Evolutionary conservation across 331 rosid species (phyloP).

Genomic region (Malus hybrid): DNA sequence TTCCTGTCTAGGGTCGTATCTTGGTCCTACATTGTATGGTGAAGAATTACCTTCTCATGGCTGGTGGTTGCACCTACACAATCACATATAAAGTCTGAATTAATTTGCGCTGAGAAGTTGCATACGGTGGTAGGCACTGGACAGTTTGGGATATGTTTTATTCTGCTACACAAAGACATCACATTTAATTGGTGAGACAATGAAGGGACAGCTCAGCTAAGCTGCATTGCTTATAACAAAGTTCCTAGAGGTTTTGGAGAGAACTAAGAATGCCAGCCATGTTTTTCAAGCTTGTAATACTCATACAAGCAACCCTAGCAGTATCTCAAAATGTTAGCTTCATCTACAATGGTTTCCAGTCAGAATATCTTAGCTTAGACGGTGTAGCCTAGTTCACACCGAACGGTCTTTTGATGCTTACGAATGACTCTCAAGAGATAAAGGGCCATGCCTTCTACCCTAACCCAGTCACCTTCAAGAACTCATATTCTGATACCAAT

Average conservation of each 20-base stretch:
- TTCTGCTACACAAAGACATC: neutral
- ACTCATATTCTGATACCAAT: neutral
- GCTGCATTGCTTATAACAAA: neutral
- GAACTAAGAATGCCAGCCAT: neutral
- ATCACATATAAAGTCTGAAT: no score
- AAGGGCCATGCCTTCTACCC: constrained; percentile 25
- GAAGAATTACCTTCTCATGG: no score
- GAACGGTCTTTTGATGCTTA: constrained; percentile 21
- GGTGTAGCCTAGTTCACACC: constrained; percentile 13
- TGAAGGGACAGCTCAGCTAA: neutral
- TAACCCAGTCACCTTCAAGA: constrained; percentile 18
- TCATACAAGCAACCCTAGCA: neutral
- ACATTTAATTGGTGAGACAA: neutral
- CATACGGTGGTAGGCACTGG: neutral
- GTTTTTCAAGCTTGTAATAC: no score
- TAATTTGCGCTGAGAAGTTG: neutral
- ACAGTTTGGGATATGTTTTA: neutral
- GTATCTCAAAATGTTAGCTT: constrained; percentile 14
- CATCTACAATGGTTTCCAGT: constrained; percentile 16
- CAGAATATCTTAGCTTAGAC: constrained; percentile 12
- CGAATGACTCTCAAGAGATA: neutral
- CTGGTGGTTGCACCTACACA: no score
- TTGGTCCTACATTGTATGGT: no score
- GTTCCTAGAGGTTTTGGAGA: neutral
- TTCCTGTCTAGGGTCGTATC: no score